These are phyloP conservation scores for Wolfiporia cocos DNA, from an alignment of 1,284 basidiomycete genomes.

Conservation along the genomic window DNA sequence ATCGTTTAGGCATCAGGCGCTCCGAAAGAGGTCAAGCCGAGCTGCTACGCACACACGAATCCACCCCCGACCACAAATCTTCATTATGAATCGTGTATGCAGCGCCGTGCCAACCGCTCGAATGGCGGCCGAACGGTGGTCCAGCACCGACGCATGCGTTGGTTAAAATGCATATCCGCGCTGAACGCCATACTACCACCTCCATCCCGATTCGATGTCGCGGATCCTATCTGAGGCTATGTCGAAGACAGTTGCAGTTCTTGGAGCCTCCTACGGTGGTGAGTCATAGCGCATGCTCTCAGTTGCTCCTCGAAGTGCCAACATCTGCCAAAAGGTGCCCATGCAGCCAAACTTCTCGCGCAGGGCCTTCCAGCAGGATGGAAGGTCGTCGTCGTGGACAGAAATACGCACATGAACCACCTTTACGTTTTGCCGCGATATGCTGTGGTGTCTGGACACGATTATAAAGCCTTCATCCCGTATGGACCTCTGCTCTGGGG, in stretches of 20 bases:
- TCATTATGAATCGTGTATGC: neutral
- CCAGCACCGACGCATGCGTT: no score
- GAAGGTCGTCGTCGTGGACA: slow-evolving; percentile 66
- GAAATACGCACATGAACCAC: slow-evolving; percentile 43
- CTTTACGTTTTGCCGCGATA: slow-evolving; percentile 61
- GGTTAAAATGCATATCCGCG: no score
- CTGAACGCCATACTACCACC: no score
- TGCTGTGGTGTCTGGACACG: slow-evolving; percentile 58
- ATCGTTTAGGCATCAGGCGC: neutral
- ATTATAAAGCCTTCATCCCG: slow-evolving; percentile 72
- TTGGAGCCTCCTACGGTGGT: slow-evolving; percentile 61
- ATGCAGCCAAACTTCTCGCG: slow-evolving; percentile 53
- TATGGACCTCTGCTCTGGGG: slow-evolving; percentile 37
- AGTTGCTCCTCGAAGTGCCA: neutral
- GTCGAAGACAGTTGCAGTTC: slow-evolving; percentile 46
- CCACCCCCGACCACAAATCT: neutral
- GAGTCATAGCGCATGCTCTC: slow-evolving; percentile 12
- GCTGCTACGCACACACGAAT: neutral
- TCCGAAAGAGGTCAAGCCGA: neutral
- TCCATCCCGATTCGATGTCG: neutral
- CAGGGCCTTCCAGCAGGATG: slow-evolving; percentile 51
- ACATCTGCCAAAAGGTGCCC: slow-evolving; percentile 24
- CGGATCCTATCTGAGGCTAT: neutral
- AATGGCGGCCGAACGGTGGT: neutral
- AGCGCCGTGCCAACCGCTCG: neutral